Evolutionary conservation across 176 grass and related monocot genomes (phyloP).

Genomic region (Echinochloa phyllopogon): DNA sequence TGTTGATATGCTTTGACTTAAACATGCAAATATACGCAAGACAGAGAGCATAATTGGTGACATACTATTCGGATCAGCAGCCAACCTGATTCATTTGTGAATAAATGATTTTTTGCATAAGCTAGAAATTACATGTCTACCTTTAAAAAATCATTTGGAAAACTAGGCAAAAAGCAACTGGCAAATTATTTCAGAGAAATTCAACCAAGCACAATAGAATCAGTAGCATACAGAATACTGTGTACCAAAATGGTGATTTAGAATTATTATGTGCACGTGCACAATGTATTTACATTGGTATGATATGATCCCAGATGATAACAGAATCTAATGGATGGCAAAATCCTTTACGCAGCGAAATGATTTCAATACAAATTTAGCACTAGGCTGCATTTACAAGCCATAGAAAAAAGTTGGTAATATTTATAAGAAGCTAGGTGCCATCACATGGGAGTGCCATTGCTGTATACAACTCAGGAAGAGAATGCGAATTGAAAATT

Average conservation of each 20-base stretch:
- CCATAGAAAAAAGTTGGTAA: not conserved
- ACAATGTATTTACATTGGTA: not conserved
- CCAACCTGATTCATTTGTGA: not conserved
- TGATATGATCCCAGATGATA: not conserved
- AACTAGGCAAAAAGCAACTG: conserved; percentile 12
- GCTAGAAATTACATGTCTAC: not conserved
- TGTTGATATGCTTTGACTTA: conserved; percentile 5
- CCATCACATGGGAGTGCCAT: not conserved
- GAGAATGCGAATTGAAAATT: not conserved
- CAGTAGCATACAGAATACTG: not conserved
- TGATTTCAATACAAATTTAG: not conserved
- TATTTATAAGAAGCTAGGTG: not conserved
- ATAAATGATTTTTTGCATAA: not conserved
- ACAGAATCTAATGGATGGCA: not conserved
- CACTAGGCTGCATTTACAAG: not conserved
- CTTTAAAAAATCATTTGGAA: not conserved
- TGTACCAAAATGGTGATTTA: not conserved
- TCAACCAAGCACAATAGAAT: conserved; percentile 1
- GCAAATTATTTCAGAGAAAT: not conserved
- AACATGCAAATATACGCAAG: conserved; percentile 6
- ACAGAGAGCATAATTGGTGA: not conserved
- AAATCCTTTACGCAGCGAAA: not conserved
- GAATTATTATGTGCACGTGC: not conserved
- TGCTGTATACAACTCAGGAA: conserved; percentile 17
- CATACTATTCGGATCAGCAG: not conserved